Evolutionary conservation across 371 early-diverging fungal genomes (phyloP).

Genomic region (Catenaria anguillulae): DNA sequence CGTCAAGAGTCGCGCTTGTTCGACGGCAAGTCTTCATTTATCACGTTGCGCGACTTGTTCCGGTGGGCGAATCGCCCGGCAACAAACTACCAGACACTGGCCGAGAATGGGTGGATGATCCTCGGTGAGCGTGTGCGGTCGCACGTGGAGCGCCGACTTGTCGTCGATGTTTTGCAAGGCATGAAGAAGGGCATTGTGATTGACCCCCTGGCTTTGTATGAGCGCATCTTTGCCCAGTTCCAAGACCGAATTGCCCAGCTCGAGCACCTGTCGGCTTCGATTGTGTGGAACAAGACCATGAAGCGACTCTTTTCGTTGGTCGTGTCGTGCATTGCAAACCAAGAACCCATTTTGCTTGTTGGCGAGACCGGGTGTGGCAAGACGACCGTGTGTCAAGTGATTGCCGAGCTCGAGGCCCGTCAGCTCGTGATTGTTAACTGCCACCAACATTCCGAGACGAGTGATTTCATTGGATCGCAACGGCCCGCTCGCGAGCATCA

Average conservation of each 20-base stretch:
- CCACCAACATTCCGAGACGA: constrained; percentile 94
- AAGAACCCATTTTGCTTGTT: constrained; percentile 94
- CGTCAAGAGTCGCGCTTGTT: constrained; percentile 74
- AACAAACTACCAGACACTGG: constrained; percentile 58
- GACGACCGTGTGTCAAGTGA: constrained; percentile 93
- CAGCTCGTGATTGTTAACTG: constrained; percentile 85
- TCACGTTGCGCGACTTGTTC: constrained; percentile 97
- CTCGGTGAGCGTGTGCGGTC: constrained; percentile 84
- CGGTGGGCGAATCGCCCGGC: constrained; percentile 91
- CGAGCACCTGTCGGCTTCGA: constrained; percentile 1
- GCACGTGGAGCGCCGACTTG: constrained; percentile 65
- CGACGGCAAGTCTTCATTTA: constrained; percentile 81
- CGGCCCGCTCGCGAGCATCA: constrained; percentile 70
- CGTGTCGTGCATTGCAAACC: constrained; percentile 56
- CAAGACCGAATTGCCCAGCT: too few species aligned
- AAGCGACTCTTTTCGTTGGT: constrained; percentile 80
- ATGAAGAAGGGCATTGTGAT: constrained; percentile 58
- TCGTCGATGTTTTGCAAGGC: constrained; percentile 66
- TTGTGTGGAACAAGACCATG: constrained; percentile 94
- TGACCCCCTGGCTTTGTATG: constrained; percentile 22
- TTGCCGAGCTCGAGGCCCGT: constrained; percentile 45
- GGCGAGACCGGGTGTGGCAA: constrained; percentile 99
- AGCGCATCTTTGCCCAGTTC: constrained; percentile 2
- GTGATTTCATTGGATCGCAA: constrained; percentile 96
- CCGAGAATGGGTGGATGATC: constrained; percentile 88